Evolutionary conservation across 2,329 filamentous ascomycete species (phyloP), one percentile per base, ranked within the genome.

Genomic region (Trichoderma hamatum): DNA sequence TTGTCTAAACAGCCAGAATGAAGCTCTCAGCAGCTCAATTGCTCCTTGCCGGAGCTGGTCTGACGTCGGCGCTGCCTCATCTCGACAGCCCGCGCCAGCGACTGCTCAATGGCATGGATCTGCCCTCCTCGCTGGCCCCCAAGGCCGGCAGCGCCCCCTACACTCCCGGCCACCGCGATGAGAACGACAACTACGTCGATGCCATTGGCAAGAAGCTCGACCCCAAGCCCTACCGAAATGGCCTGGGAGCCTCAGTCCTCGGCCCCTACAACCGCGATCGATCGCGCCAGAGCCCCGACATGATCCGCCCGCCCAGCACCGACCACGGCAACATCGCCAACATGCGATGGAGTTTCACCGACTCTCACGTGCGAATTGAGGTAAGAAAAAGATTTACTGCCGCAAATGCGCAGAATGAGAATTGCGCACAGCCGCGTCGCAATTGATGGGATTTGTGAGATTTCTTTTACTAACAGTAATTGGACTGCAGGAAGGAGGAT

Each of bases 301-400:
- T 92, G 54, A 83, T 93, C 51, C 86, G 91, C 24, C 90, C 91
- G 21, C 91, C 91, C 0, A 89, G 86, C 75, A 93, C 91, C 6
- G 91, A 94, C 75, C 87, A 89, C 77, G 91, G 91, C 43, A 87
- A 86, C 72, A 82, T 93, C 76, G 80, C 85, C 62, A 93, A 92
- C 78, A 88, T 93, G 86, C 84, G 89, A 70, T 93, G 91, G 91
- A 89, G 87, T 70, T 90, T 90, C 74, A 86, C 86, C 2, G 88
- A 90, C 73, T 89, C 87, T 3, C 88, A 90, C 74, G 83, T 88
- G 14, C 82, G 88, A 43, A 90, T 90, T 62, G 87, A 89, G 82
- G 87, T 88, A 73, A 73, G 81, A 70, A 26, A 11, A 34, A 56
- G 36, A 28, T 24, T 16, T 19, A 19, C 19, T 4, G 1, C 10